Conservation (phyloP, 2,329 filamentous ascomycete species). For the Diaporthe helianthi region DNA sequence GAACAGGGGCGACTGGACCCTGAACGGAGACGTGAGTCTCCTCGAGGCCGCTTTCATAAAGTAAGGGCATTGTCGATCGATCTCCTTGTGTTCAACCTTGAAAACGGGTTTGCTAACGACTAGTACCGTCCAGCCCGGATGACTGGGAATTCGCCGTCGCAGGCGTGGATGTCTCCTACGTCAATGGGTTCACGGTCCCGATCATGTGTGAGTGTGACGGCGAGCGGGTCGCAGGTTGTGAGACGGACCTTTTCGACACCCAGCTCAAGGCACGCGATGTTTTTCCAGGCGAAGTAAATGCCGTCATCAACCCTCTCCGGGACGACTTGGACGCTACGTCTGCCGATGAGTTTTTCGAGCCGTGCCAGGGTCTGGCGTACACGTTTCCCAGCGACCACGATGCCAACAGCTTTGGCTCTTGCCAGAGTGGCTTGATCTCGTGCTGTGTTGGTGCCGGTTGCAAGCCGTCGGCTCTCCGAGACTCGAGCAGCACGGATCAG, state of each 20-base stretch:
- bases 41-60: conserved; percentile 35
- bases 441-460: conserved; percentile 13
- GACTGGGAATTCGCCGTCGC: conserved; percentile 15
- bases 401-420: conserved; percentile 35
- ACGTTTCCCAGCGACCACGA: conserved; percentile 32
- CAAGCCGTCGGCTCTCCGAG: no score
- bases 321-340: conserved; percentile 14
- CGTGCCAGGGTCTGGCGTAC: conserved; percentile 33
- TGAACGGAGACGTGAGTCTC: conserved; percentile 31
- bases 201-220: conserved; percentile 36
- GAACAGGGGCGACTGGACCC: conserved; percentile 22
- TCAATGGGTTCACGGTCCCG: conserved; percentile 38
- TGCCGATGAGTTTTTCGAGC: conserved; percentile 31
- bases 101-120: neutral
- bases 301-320: conserved; percentile 37
- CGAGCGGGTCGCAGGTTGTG: conserved; percentile 37
- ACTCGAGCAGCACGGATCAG: no score
- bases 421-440: conserved; percentile 22
- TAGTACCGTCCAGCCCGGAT: neutral
- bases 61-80: neutral
- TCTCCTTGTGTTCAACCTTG: neutral
- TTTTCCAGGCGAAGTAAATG: no score
- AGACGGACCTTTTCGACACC: conserved; percentile 35
- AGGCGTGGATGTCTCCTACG: conserved; percentile 38
- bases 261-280: conserved; percentile 32